Percentiles rank a stretch among this genome's conserved stretches.
Conservation (phyloP, 495 filamentous ascomycete species). For the Aspergillus heteromorphus region DNA sequence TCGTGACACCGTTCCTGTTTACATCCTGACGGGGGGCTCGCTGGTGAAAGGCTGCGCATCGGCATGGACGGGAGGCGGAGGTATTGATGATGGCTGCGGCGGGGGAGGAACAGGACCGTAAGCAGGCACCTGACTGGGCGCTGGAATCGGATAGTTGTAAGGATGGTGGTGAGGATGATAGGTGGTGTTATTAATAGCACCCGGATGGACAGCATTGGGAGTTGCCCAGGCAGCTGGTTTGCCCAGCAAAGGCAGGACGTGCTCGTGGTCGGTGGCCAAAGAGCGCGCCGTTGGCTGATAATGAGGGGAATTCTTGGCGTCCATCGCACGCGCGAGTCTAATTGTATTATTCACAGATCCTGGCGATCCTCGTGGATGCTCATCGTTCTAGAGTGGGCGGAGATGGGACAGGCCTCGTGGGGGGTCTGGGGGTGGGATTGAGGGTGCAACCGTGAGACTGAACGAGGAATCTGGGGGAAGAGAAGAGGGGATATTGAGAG, state of each 20-base stretch:
- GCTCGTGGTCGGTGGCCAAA: conserved; percentile 20
- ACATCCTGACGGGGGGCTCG: conserved; percentile 12
- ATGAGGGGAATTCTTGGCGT: conserved; percentile 24
- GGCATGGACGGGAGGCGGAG: background rate
- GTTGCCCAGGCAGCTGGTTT: conserved; percentile 15
- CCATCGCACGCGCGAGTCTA: conserved; percentile 25
- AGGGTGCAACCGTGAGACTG: no score
- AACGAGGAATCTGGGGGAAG: conserved; percentile 6
- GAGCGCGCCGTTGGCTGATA: conserved; percentile 13
- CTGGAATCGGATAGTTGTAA: conserved; percentile 1
- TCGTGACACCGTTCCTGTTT: conserved; percentile 26
- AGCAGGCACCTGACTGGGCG: conserved; percentile 1
- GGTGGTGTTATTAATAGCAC: background rate
- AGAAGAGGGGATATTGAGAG: conserved; percentile 7
- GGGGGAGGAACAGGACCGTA: background rate
- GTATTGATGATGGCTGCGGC: conserved; percentile 6
- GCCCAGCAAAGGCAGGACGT: conserved; percentile 25
- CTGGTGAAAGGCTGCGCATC: background rate
- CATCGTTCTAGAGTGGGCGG: conserved; percentile 12
- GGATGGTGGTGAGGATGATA: background rate
- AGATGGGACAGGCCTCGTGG: background rate
- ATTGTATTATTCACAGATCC: conserved; percentile 16
- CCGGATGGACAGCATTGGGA: background rate
- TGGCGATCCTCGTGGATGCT: conserved; percentile 19
- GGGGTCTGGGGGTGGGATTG: background rate